Base-by-base conservation (phyloP, 2,329 filamentous ascomycete genomes). In the Alternaria brassicae region DNA sequence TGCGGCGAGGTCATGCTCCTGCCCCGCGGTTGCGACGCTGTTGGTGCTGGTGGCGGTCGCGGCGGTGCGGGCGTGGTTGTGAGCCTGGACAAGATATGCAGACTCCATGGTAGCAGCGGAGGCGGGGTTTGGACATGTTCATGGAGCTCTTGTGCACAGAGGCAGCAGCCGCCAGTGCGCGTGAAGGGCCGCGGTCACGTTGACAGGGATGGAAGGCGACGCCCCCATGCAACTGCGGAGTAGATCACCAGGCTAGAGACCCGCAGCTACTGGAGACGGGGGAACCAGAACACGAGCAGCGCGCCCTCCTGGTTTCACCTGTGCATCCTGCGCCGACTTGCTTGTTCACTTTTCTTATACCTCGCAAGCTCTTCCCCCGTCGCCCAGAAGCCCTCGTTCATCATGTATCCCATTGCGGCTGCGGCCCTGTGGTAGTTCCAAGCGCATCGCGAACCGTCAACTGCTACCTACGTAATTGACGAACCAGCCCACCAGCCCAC, bases 51-150 rank as follows among this genome's bases (percentile, higher is more conserved):
- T 88, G 55, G 93, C 92, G 23, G 89, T 84, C 23, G 91, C 89
- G 41, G 94, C 93, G 72, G 91, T 93, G 71, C 89, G 88, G 50
- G 92, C 93, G 80, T 97, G 93, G 68, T 94, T 90, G 79, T 97
- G 92, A 63, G 93, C 94, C 87, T 89, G 83, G 71, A 85, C 89
- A 66, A 93, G 78, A 41, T 89, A 85, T 56, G 90, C 86, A 28
- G 85, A 82, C 74, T 93, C 90, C 90, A 93, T 92, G 50, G 45
- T 60, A 55, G 25, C 15, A n/a, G 36, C 13, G 19, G 15, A n/a
- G 32, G 28, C 21, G 40, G 28, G 23, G 19, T 45, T 51, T 17
- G 50, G 34, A 53, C 61, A 61, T 61, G 56, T 55, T 60, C 42
- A 47, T 44, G 19, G 30, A 40, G 19, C 28, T n/a, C 25, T 13